phyloP scores from a whole-genome alignment of 805 yeast species.

The Limtongia smithiae region DNA sequence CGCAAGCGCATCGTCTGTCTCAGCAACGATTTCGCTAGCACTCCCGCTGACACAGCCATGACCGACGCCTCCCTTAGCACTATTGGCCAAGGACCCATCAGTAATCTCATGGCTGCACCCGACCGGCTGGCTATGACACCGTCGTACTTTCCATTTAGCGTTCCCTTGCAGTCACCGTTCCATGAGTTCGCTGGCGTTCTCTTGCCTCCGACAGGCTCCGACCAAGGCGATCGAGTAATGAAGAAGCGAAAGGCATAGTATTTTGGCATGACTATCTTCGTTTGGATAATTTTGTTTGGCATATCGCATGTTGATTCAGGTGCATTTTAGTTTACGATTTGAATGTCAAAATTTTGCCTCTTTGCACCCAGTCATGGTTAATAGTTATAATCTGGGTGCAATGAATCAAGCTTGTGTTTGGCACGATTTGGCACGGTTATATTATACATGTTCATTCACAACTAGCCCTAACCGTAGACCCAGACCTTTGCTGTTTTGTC shows the following conservation, averaged over 20 bases:
- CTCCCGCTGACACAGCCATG: not conserved
- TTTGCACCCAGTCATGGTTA: no score
- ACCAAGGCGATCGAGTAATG: no score
- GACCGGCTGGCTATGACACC: not conserved
- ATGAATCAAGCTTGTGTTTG: no score
- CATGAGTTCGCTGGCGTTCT: slow-evolving; percentile 7
- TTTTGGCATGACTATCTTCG: no score
- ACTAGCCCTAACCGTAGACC: slow-evolving; percentile 3
- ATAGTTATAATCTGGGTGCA: no score
- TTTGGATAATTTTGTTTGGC: no score
- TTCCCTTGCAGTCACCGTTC: slow-evolving; percentile 20
- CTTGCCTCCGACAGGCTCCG: no score
- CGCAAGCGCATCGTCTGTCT: slow-evolving; percentile 2
- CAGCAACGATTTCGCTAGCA: not conserved
- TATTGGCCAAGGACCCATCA: slow-evolving; percentile 10
- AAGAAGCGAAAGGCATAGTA: no score
- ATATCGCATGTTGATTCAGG: no score
- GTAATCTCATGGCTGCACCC: slow-evolving; percentile 5
- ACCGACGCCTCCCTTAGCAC: slow-evolving; percentile 5
- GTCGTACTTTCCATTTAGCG: not conserved
- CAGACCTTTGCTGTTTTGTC: slow-evolving; percentile 24
- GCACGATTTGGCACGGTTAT: no score
- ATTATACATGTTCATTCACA: not conserved
- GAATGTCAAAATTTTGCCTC: no score
- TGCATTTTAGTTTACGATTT: no score